These are phyloP conservation scores for Salix koriyanagi DNA, from an alignment of 345 rosid species.

Conservation along the genomic window DNA sequence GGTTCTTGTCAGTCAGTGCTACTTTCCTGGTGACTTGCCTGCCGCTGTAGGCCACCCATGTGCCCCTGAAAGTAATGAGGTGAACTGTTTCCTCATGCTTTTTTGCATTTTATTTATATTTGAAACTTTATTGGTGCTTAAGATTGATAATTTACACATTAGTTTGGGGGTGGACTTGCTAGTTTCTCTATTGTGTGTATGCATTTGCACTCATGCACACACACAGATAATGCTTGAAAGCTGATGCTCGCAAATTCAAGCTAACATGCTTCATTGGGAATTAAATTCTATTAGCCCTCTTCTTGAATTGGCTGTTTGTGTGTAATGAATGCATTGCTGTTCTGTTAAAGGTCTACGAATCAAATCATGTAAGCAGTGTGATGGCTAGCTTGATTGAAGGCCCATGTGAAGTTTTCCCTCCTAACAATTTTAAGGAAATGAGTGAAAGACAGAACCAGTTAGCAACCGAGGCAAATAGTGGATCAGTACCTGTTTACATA, in stretches of 20 bases:
- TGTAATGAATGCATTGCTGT: conserved; percentile 2
- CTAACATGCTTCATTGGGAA: background rate
- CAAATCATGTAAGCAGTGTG: conserved; percentile 47
- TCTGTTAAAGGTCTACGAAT: conserved; percentile 53
- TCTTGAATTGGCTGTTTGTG: conserved; percentile 1
- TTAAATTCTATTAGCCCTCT: background rate
- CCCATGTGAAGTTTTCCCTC: conserved; percentile 54
- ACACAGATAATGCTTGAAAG: background rate
- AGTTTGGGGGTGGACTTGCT: background rate
- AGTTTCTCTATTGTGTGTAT: background rate
- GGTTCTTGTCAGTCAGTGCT: conserved; percentile 51
- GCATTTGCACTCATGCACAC: background rate
- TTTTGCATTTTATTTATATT: background rate
- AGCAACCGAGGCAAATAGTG: conserved; percentile 34
- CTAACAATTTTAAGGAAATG: conserved; percentile 48
- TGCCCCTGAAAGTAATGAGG: conserved; percentile 57
- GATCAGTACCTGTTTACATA: conserved; percentile 36
- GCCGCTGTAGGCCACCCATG: conserved; percentile 54
- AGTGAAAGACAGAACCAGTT: conserved; percentile 36
- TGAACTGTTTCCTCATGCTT: conserved; percentile 13
- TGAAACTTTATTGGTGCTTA: background rate
- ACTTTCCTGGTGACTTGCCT: conserved; percentile 65
- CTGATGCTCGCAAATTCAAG: background rate
- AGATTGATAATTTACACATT: background rate
- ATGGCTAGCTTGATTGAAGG: conserved; percentile 53